Percentiles rank a stretch among this genome's conserved stretches.
These are phyloP conservation scores for Phoma herbarum DNA, from an alignment of 2,329 filamentous ascomycete genomes.

Conservation along the genomic window DNA sequence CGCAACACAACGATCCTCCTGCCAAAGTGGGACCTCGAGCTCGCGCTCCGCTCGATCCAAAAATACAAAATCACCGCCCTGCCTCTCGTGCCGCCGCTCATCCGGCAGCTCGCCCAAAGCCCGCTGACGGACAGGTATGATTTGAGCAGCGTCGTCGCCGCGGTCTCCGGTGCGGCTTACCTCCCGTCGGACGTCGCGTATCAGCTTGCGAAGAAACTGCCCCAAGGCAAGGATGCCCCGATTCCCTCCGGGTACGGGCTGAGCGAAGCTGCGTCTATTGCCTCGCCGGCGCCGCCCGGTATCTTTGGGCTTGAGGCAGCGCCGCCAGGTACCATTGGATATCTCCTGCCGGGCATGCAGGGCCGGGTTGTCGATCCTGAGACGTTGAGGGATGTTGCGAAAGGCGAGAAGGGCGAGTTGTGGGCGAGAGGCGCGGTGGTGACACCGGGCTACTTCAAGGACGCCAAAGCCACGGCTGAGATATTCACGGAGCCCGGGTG, in stretches of 20 bases:
- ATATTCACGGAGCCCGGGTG: constrained; percentile 41
- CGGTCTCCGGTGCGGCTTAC: constrained; percentile 40
- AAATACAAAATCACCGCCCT: constrained; percentile 39
- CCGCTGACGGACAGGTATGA: constrained; percentile 42
- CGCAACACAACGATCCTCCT: constrained; percentile 37
- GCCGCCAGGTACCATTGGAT: constrained; percentile 37
- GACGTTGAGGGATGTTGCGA: constrained; percentile 35
- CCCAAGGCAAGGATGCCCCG: constrained; percentile 33
- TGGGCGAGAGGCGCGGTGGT: constrained; percentile 43
- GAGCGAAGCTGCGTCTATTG: constrained; percentile 43
- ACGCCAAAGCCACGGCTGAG: constrained; percentile 38
- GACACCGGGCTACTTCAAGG: constrained; percentile 45
- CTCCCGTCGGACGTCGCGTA: constrained; percentile 42
- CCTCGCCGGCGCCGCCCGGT: constrained; percentile 31
- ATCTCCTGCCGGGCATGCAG: constrained; percentile 43
- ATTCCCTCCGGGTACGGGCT: constrained; percentile 43
- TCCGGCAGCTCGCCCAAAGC: constrained; percentile 40
- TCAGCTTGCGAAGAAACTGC: constrained; percentile 40
- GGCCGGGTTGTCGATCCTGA: constrained; percentile 41
- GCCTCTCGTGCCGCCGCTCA: constrained; percentile 41
- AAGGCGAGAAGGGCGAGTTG: constrained; percentile 38
- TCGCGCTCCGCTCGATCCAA: constrained; percentile 31
- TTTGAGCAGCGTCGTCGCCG: constrained; percentile 33
- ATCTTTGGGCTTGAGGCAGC: constrained; percentile 39
- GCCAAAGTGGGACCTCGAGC: constrained; percentile 40